phyloP scores from a whole-genome alignment of 768 basidiomycete genomes.

The Leccinum variicolor region DNA sequence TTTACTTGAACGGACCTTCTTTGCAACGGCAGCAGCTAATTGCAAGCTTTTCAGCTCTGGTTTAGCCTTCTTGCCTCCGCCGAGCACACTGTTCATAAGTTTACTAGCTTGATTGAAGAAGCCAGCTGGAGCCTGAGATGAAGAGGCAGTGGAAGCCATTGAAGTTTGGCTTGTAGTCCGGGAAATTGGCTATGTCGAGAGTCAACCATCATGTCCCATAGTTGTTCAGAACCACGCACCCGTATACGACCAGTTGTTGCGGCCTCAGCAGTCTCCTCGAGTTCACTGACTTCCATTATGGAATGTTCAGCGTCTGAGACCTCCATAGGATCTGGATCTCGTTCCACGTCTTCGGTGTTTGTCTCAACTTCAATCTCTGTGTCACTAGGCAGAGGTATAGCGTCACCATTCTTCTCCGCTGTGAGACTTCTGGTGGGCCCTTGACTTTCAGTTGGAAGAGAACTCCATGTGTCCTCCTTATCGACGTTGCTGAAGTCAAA shows the following conservation, averaged over 20 bases:
- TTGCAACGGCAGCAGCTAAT: slow-evolving; percentile 78
- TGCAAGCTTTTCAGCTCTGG: slow-evolving; percentile 80
- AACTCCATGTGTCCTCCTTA: slow-evolving; percentile 77
- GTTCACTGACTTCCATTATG: slow-evolving; percentile 29
- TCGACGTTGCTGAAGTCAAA: slow-evolving; percentile 51
- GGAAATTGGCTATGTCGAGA: slow-evolving; percentile 10
- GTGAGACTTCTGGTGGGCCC: slow-evolving; percentile 25
- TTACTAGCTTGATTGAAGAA: slow-evolving; percentile 71
- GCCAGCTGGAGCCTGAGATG: slow-evolving; percentile 47
- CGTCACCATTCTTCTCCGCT: slow-evolving; percentile 6
- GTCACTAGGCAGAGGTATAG: neutral
- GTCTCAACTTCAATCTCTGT: slow-evolving; percentile 10
- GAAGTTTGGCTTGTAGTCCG: slow-evolving; percentile 57
- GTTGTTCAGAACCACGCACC: slow-evolving; percentile 31
- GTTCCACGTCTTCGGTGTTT: slow-evolving; percentile 10
- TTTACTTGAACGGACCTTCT: slow-evolving; percentile 60
- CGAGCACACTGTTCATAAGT: slow-evolving; percentile 62
- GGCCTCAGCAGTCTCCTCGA: slow-evolving; percentile 40
- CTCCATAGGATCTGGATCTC: slow-evolving; percentile 25
- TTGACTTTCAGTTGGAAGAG: slow-evolving; percentile 58
- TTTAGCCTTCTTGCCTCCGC: slow-evolving; percentile 67
- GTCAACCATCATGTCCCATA: slow-evolving; percentile 6
- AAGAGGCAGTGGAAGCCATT: slow-evolving; percentile 40
- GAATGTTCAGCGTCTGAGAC: slow-evolving; percentile 34
- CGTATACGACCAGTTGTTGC: slow-evolving; percentile 40